Evolutionary conservation across 495 filamentous ascomycete species (phyloP), one percentile per base, ranked within the genome.

Genomic region (Penicillium samsonianum): DNA sequence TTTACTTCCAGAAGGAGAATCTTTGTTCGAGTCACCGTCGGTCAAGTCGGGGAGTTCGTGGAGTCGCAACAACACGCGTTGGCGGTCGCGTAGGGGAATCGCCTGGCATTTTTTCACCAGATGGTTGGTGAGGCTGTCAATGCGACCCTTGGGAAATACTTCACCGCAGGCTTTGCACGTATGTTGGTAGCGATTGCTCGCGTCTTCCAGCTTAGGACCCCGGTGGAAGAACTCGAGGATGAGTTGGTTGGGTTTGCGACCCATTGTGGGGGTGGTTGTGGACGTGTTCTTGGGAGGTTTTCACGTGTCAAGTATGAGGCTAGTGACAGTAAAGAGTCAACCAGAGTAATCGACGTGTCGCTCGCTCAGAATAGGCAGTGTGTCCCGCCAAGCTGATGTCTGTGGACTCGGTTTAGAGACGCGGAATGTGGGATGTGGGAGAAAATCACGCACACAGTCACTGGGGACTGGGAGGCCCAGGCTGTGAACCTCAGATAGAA

Each of bases 131-230:
- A 96, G 73, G 64, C 83, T 90, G 58, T 96, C 91, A 65, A 90
- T 84, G 49, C 91, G 83, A 61, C 91, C 91, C 63, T 92, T 92
- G 43, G 89, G 89, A 57, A 93, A 93, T 61, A 85, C 83, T 64
- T 93, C 89, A 46, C 90, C 89, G 64, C 91, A 96, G 40, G 84
- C 78, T 75, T 90, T 91, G 82, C 90, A 96, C 4, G 87, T 91
- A 68, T 93, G 88, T 62, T 89, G 85, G 64, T 96, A 96, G 43
- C 91, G 84, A 70, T 96, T 96, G 76, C 87, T 90, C 55, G 87
- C 84, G 67, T 94, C 90, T 63, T 87, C 85, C 63, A 93, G 78
- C 72, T 93, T 94, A 14, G 82, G 80, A 9, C 91, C 91, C 53
- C 91, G 83, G 67, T 87, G 86, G 72, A 94, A 96, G 76, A 87